Base-by-base conservation (phyloP, 208 protist genomes). In the Spongospora subterranea region DNA sequence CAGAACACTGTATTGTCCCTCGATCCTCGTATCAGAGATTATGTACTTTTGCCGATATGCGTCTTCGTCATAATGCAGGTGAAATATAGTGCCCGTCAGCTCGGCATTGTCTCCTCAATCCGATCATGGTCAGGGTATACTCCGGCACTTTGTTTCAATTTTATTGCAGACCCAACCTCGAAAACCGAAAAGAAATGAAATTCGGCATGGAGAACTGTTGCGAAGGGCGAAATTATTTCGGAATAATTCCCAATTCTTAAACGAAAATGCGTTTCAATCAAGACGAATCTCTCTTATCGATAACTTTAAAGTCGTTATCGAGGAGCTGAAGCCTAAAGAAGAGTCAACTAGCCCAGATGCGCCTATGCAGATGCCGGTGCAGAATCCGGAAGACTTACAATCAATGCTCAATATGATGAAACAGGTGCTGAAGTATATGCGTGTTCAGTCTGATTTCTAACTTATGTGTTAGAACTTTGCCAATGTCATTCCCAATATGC, bases 31-130 rank as follows among this genome's bases (percentile, higher is more conserved):
- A 89, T 89, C 32, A 32, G 88, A 38, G 29, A 89, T 45, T 89
- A 76, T 45, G 88, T 89, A 6, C 88, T 89, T 13, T 65, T 89
- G 1, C 88, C 88, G 32, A 89, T 89, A 20, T 89, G 17, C 32
- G 29, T 89, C 50, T 20, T 89, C 29, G 88, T 89, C 38, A 76
- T 89, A 20, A 89, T 89, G 88, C 88, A 82, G 71, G 71, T 82
- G 17, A n/a, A 20, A 6, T 35, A 20, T 13, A 13, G 6, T n/a
- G 6, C 71, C 13, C 13, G 6, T 45, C n/a, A 43, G 6, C 6
- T 20, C 35, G n/a, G 6, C n/a, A 6, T 35, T n/a, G 40, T 20
- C 35, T 35, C 17, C 35, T 82, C n/a, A 82, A 20, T 35, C 71
- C 29, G 54, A 65, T 65, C 20, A 29, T 29, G n/a, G 6, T 82